Conservation (phyloP, 306 rosid species). For the Luffa acutangula region DNA sequence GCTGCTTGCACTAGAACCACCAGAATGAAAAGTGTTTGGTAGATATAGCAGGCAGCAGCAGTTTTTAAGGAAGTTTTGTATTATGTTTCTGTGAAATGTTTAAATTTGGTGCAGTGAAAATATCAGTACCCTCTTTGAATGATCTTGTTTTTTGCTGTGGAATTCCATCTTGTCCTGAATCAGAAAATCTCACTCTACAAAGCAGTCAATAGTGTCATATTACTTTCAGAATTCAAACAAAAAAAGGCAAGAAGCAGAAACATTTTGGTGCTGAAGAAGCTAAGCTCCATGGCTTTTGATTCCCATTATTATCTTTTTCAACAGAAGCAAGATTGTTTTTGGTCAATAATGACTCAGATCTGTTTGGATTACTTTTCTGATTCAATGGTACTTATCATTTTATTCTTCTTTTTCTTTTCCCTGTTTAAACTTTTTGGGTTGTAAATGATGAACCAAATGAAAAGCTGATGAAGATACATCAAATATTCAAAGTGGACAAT, state of each 20-base stretch:
- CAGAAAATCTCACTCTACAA: conserved; percentile 32
- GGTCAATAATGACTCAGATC: background rate
- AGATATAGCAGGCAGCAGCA: background rate
- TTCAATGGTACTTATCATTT: background rate
- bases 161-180: conserved; percentile 10
- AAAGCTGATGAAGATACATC: background rate
- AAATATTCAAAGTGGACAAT: background rate
- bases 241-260: background rate
- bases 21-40: background rate
- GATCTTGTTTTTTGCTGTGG: conserved; percentile 7
- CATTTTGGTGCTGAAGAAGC: background rate
- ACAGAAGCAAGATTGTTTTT: background rate
- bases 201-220: background rate
- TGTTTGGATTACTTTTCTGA: background rate
- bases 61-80: background rate
- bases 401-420: background rate
- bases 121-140: conserved; percentile 17
- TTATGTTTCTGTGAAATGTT: background rate
- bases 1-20: background rate
- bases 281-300: background rate
- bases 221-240: background rate
- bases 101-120: conserved; percentile 4
- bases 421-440: background rate
- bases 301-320: background rate
- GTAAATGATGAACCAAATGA: background rate